Evolutionary conservation across 805 yeast species (phyloP).

Genomic region (Metschnikowia lachancei): DNA sequence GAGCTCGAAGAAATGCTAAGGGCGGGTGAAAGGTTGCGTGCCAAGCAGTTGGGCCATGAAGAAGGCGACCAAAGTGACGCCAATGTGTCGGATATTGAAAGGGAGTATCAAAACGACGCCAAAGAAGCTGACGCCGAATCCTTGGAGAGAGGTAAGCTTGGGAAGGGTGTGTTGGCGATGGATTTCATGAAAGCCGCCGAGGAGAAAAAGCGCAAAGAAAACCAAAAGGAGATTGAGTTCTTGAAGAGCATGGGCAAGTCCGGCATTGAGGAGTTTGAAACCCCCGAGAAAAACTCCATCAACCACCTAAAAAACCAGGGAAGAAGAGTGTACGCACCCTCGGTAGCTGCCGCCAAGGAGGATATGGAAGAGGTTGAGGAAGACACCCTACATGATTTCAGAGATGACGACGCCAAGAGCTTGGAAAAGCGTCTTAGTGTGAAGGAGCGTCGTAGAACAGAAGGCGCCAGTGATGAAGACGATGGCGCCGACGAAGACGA

Average conservation of each 20-base stretch:
- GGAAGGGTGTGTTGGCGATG: conserved; percentile 91
- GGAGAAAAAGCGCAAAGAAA: conserved; percentile 58
- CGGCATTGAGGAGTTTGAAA: conserved; percentile 41
- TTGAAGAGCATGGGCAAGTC: conserved; percentile 45
- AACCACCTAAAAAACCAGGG: conserved; percentile 64
- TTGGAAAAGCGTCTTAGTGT: conserved; percentile 36
- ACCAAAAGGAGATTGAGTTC: conserved; percentile 50
- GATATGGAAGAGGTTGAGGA: conserved; percentile 29
- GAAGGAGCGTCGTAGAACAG: conserved; percentile 6
- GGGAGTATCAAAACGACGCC: conserved; percentile 36
- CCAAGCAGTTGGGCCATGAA: conserved; percentile 66
- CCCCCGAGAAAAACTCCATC: conserved; percentile 40
- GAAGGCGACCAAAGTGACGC: conserved; percentile 56
- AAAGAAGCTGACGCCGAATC: conserved; percentile 37
- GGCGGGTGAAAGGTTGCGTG: conserved; percentile 74
- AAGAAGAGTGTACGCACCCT: conserved; percentile 76
- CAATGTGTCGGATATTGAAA: conserved; percentile 47
- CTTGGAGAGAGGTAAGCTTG: conserved; percentile 43
- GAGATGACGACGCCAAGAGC: conserved; percentile 49
- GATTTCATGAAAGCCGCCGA: conserved; percentile 94
- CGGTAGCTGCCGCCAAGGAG: conserved; percentile 41
- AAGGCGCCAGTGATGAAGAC: conserved; percentile 19
- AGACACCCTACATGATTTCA: conserved; percentile 37
- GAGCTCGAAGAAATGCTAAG: conserved; percentile 94
- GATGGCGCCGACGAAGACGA: neutral